Percentiles rank a stretch among this genome's conserved stretches.
Conservation (phyloP, 2,329 filamentous ascomycete genomes). For the Lojkania enalia region DNA sequence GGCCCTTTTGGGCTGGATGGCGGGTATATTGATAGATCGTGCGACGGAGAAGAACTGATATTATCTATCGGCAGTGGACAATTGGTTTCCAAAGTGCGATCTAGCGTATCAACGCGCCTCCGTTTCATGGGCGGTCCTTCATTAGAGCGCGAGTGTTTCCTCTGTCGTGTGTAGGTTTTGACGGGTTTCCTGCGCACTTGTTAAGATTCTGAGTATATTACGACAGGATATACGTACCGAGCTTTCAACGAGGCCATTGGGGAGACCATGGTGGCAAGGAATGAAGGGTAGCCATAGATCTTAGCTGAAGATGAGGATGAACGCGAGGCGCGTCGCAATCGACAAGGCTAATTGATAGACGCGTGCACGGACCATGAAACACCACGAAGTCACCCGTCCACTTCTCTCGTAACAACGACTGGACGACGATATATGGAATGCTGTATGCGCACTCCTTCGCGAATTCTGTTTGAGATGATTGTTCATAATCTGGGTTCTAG, state of each 20-base stretch:
- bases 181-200: constrained; percentile 27
- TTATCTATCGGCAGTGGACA: constrained; percentile 23
- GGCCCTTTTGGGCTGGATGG: constrained; percentile 39
- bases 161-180: constrained; percentile 43
- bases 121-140: constrained; percentile 42
- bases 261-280: constrained; percentile 11
- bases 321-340: constrained; percentile 26
- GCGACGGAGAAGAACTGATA: constrained; percentile 6
- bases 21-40: constrained; percentile 18
- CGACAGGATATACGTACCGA: constrained; percentile 23
- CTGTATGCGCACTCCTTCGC: not conserved
- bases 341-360: constrained; percentile 19
- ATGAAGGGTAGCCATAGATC: constrained; percentile 12
- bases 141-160: constrained; percentile 31
- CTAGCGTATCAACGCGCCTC: constrained; percentile 35
- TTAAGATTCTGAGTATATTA: constrained; percentile 19
- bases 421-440: not conserved
- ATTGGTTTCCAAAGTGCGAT: constrained; percentile 7
- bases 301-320: constrained; percentile 14
- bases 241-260: constrained; percentile 27
- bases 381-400: constrained; percentile 1
- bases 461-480: too few relatives aligned
- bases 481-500: too few relatives aligned
- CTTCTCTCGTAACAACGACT: too few relatives aligned
- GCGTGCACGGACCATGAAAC: constrained; percentile 16